These are phyloP conservation scores for Colletotrichum scovillei DNA, from an alignment of 2,329 filamentous ascomycete genomes.

Conservation along the genomic window DNA sequence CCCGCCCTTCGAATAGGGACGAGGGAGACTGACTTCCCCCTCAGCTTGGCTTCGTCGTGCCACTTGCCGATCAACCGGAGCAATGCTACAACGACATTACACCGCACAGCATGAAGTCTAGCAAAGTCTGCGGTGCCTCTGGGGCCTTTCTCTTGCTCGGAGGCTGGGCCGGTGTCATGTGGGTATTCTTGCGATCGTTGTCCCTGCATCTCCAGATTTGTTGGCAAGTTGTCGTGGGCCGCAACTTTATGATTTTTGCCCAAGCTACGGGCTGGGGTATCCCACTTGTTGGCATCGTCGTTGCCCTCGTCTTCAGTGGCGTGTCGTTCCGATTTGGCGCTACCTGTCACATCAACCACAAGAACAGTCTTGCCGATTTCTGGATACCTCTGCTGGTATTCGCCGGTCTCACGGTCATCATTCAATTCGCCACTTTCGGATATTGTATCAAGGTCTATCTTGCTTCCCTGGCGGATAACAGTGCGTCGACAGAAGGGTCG, in stretches of 20 bases:
- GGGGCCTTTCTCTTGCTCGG: slow-evolving; percentile 88
- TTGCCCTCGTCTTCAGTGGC: slow-evolving; percentile 86
- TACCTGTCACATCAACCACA: slow-evolving; percentile 94
- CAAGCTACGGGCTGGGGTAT: slow-evolving; percentile 87
- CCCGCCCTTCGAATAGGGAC: not conserved
- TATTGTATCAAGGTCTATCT: slow-evolving; percentile 98
- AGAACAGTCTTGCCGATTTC: slow-evolving; percentile 83
- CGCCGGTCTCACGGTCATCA: slow-evolving; percentile 78
- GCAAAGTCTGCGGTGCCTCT: slow-evolving; percentile 85
- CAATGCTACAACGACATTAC: slow-evolving; percentile 93
- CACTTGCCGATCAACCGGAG: slow-evolving; percentile 79
- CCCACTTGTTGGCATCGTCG: slow-evolving; percentile 77
- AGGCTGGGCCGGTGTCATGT: slow-evolving; percentile 85
- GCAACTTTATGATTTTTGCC: slow-evolving; percentile 88
- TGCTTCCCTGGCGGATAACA: slow-evolving; percentile 80
- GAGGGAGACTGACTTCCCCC: slow-evolving; percentile 9
- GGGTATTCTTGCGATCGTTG: slow-evolving; percentile 90
- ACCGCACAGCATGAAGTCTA: slow-evolving; percentile 90
- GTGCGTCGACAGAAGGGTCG: slow-evolving; percentile 76
- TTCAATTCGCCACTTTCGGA: slow-evolving; percentile 86
- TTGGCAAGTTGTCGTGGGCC: slow-evolving; percentile 92
- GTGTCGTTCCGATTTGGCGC: slow-evolving; percentile 94
- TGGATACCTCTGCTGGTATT: slow-evolving; percentile 92
- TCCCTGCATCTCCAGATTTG: slow-evolving; percentile 97
- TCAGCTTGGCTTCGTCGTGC: slow-evolving; percentile 90